These are phyloP conservation scores for Fusarium luffae DNA, from an alignment of 2,329 filamentous ascomycete genomes.

Conservation along the genomic window DNA sequence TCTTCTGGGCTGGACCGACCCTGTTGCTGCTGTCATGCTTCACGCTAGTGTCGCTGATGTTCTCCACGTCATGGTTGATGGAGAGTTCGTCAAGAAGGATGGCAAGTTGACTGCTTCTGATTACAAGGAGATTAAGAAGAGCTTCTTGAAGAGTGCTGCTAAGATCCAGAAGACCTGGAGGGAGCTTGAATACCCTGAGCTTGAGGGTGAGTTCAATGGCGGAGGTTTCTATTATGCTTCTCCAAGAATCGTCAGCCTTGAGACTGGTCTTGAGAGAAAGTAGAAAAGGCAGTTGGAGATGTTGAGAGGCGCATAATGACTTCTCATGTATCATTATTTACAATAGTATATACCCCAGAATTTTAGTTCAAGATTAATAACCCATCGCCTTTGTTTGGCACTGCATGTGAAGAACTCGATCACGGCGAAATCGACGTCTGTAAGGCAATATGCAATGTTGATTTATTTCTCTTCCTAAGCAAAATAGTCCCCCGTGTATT, in stretches of 20 bases:
- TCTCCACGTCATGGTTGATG: conserved; percentile 60
- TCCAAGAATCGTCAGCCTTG: not conserved
- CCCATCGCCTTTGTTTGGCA: too few species aligned
- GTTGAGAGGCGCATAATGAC: too few species aligned
- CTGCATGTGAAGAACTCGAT: too few species aligned
- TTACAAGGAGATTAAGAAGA: conserved; percentile 46
- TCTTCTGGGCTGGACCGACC: conserved; percentile 65
- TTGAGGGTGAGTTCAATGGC: conserved; percentile 41
- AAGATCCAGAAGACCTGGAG: conserved; percentile 46
- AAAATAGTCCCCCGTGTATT: too few species aligned
- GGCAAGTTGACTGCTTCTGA: conserved; percentile 49
- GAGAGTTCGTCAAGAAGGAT: conserved; percentile 53
- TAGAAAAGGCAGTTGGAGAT: not conserved
- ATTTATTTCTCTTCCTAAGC: too few species aligned
- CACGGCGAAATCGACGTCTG: too few species aligned
- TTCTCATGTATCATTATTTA: too few species aligned
- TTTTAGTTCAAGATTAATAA: too few species aligned
- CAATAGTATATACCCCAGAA: too few species aligned
- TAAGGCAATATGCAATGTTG: too few species aligned
- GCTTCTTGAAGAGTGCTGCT: conserved; percentile 51
- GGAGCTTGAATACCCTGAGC: conserved; percentile 42
- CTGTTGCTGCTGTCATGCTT: conserved; percentile 66
- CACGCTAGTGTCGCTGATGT: conserved; percentile 66
- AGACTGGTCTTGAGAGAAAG: not conserved
- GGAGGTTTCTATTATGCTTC: conserved; percentile 8